Percentiles rank a stretch among this genome's conserved stretches.
phyloP scores from a whole-genome alignment of 192 early-diverging fungal genomes.

The Mortierella claussenii region DNA sequence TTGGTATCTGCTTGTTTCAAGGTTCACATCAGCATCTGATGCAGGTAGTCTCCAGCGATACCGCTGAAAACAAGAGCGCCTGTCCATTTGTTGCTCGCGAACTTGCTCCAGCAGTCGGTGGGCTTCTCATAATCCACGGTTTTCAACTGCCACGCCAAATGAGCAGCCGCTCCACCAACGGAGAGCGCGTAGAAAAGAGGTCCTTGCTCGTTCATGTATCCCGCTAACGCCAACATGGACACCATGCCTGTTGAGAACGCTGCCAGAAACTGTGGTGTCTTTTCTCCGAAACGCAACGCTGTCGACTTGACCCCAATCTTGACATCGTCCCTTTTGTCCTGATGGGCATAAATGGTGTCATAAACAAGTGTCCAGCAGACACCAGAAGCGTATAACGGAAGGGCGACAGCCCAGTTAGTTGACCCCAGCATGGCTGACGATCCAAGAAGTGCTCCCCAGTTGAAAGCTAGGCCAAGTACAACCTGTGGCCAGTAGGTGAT shows the following conservation, averaged over 20 bases:
- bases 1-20: neutral
- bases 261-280: slow-evolving; percentile 73
- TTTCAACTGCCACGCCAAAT: slow-evolving; percentile 85
- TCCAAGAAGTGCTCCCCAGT: slow-evolving; percentile 93
- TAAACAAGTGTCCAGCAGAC: slow-evolving; percentile 95
- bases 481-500: slow-evolving; percentile 96
- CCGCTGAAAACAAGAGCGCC: slow-evolving; percentile 84
- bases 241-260: slow-evolving; percentile 79
- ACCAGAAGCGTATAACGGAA: slow-evolving; percentile 88
- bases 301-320: slow-evolving; percentile 92
- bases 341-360: slow-evolving; percentile 97
- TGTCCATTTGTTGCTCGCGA: slow-evolving; percentile 82
- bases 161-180: slow-evolving; percentile 76
- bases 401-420: slow-evolving; percentile 72
- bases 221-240: slow-evolving; percentile 73
- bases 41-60: slow-evolving; percentile 68
- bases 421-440: slow-evolving; percentile 83
- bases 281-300: slow-evolving; percentile 84
- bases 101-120: slow-evolving; percentile 77
- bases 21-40: slow-evolving; percentile 19
- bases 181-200: slow-evolving; percentile 77
- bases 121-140: slow-evolving; percentile 76
- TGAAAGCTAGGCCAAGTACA: slow-evolving; percentile 90
- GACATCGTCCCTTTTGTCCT: slow-evolving; percentile 94
- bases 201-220: slow-evolving; percentile 84